A percentile compares a stretch with the other conserved stretches of the same genome.
Conservation (phyloP, 176 grass and related monocot species). For the Aegilops tauschii region DNA sequence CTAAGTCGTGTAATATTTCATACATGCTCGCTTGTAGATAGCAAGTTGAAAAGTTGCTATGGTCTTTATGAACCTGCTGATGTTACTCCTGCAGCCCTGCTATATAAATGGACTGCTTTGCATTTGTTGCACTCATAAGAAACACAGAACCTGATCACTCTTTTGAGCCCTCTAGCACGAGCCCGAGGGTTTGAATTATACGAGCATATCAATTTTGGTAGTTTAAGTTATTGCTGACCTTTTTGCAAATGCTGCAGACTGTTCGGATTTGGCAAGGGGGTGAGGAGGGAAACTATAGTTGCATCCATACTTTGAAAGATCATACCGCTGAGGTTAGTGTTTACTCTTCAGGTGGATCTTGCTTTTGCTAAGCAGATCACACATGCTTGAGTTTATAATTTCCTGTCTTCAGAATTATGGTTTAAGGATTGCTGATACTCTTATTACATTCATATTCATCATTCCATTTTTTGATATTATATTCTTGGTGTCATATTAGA, state of each 20-base stretch:
- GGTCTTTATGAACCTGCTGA: neutral
- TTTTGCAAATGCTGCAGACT: slow-evolving; percentile 67
- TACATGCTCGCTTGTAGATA: neutral
- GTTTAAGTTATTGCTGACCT: slow-evolving; percentile 33
- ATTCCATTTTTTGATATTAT: neutral
- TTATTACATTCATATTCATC: neutral
- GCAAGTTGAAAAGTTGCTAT: neutral
- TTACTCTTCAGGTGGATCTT: slow-evolving; percentile 8
- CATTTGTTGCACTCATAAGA: slow-evolving; percentile 9
- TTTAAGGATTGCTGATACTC: neutral
- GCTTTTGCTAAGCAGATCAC: neutral
- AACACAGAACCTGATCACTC: neutral
- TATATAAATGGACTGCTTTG: neutral
- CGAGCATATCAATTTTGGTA: neutral
- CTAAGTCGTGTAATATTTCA: neutral
- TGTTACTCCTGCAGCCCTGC: neutral
- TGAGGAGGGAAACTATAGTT: slow-evolving; percentile 83
- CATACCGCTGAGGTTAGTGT: slow-evolving; percentile 82
- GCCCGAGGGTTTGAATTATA: neutral
- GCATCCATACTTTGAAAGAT: slow-evolving; percentile 67
- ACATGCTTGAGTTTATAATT: neutral
- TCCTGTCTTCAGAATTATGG: neutral
- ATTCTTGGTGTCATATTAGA: neutral
- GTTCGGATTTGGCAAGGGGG: slow-evolving; percentile 92
- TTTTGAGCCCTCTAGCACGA: neutral